Evolutionary conservation across 805 yeast species (phyloP), one percentile per base, ranked within the genome.

Genomic region (Metschnikowia sp.): DNA sequence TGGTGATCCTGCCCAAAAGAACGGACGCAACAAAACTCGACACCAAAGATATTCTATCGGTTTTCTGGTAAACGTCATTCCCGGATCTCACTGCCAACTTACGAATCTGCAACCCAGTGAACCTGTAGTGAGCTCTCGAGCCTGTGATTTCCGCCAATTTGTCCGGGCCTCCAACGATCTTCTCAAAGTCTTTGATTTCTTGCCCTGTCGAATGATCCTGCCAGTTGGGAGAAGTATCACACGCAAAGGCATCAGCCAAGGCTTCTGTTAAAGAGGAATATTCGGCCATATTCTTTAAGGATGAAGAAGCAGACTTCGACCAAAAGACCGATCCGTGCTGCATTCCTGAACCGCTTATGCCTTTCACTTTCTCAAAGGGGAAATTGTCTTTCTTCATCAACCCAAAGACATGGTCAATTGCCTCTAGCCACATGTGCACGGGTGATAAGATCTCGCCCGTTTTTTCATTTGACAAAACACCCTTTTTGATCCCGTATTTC

Each of bases 311-410:
- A 8, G 67, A 55, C 4, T 64, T 22, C 1, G 88, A 75, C 92
- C 95, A 88, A 60, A 73, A 90, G 2, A 91, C 90, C 2, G 95
- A 85, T 0, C 96, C 97, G 60, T 90, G 97, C 60, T 90, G 97
- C 66, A 90, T 96, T 47, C 95, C 86, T 0, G 96, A 88, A 0
- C 97, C 97, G 38, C 86, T 77, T 42, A 90, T 76, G 1, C 86
- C 89, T 36, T 57, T 72, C 12, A 90, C 90, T 35, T 66, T 59
- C 2, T 65, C 56, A 55, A 90, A 80, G 8, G 84, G 86, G 56
- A 88, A 81, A 0, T 63, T 57, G 31, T 76, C 78, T 1, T 58
- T 40, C 51, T 70, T 62, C 82, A 84, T 77, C 60, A 69, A 66
- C 10, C 56, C 64, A 48, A 90, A 76, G 4, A 87, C 66, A 47